Percentiles rank a stretch among this genome's conserved stretches.
Evolutionary conservation across 306 rosid species (phyloP).

Genomic region (Cicer judaicum): DNA sequence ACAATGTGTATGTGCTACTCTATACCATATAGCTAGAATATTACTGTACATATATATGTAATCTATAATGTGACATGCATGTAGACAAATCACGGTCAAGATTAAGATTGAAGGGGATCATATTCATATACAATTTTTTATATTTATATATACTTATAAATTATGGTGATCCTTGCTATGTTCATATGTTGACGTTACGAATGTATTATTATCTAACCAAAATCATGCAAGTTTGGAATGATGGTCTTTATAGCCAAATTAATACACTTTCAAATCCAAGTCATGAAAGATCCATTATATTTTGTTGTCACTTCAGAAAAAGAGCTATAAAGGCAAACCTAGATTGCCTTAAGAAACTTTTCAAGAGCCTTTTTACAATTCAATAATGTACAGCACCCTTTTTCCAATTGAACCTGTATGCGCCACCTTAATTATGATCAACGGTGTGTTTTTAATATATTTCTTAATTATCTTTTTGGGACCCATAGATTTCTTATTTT

Average conservation of each 20-base stretch:
- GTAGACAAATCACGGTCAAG: slow-evolving; percentile 43
- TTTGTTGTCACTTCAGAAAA: slow-evolving; percentile 55
- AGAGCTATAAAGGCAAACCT: slow-evolving; percentile 51
- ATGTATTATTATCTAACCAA: not conserved
- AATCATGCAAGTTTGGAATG: slow-evolving; percentile 28
- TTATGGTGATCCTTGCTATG: slow-evolving; percentile 16
- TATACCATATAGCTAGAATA: slow-evolving; percentile 27
- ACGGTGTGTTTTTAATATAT: too few relatives aligned
- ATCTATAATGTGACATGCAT: slow-evolving; percentile 28
- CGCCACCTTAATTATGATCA: too few relatives aligned
- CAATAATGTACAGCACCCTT: slow-evolving; percentile 10
- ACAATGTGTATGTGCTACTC: slow-evolving; percentile 29
- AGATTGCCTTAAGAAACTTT: slow-evolving; percentile 46
- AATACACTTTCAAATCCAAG: slow-evolving; percentile 48
- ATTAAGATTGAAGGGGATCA: slow-evolving; percentile 22
- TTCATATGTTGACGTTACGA: slow-evolving; percentile 11
- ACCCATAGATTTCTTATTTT: too few relatives aligned
- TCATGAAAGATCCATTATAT: slow-evolving; percentile 53
- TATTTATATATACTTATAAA: not conserved
- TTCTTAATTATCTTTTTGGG: too few relatives aligned
- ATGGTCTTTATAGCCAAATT: slow-evolving; percentile 42
- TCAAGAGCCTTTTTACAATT: slow-evolving; percentile 36
- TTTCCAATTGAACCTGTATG: not conserved
- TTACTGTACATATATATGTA: slow-evolving; percentile 31
- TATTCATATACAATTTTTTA: not conserved